These are phyloP conservation scores for Cyberlindnera saturnus DNA, from an alignment of 805 yeast genomes.

Conservation along the genomic window DNA sequence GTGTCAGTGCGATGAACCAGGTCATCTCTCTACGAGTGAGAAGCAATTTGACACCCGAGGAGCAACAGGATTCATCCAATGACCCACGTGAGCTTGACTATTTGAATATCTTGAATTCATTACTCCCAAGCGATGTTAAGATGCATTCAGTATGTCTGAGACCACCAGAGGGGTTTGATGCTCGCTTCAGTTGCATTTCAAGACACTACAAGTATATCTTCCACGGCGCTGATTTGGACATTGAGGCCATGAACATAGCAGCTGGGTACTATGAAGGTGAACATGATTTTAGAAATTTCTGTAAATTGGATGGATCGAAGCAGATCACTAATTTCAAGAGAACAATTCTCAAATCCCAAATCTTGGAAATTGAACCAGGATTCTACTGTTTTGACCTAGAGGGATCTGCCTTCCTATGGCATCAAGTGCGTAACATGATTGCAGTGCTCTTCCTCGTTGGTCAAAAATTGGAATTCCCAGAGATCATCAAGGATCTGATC, in stretches of 20 bases:
- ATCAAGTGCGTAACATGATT: conserved; percentile 94
- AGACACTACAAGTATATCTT: conserved; percentile 87
- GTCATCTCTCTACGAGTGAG: conserved; percentile 78
- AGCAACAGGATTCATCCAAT: conserved; percentile 47
- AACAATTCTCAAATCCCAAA: conserved; percentile 47
- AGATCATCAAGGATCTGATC: conserved; percentile 50
- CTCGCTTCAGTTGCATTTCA: conserved; percentile 82
- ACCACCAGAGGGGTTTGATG: conserved; percentile 82
- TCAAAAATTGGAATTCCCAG: conserved; percentile 61
- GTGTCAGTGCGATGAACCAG: conserved; percentile 97
- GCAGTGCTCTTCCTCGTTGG: conserved; percentile 79
- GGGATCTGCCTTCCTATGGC: conserved; percentile 95
- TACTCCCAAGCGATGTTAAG: conserved; percentile 76
- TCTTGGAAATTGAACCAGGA: conserved; percentile 34
- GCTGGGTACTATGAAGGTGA: conserved; percentile 59
- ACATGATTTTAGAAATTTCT: conserved; percentile 90
- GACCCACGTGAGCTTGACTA: conserved; percentile 75
- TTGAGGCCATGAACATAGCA: conserved; percentile 64
- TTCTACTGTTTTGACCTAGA: conserved; percentile 66
- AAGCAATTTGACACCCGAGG: conserved; percentile 56
- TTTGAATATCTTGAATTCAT: conserved; percentile 63
- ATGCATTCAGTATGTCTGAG: conserved; percentile 77
- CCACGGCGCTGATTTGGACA: conserved; percentile 45
- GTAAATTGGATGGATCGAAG: conserved; percentile 91
- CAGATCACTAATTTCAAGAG: conserved; percentile 80